phyloP scores from a whole-genome alignment of 2,329 filamentous ascomycete genomes.

The Allantophomopsis cytisporea region DNA sequence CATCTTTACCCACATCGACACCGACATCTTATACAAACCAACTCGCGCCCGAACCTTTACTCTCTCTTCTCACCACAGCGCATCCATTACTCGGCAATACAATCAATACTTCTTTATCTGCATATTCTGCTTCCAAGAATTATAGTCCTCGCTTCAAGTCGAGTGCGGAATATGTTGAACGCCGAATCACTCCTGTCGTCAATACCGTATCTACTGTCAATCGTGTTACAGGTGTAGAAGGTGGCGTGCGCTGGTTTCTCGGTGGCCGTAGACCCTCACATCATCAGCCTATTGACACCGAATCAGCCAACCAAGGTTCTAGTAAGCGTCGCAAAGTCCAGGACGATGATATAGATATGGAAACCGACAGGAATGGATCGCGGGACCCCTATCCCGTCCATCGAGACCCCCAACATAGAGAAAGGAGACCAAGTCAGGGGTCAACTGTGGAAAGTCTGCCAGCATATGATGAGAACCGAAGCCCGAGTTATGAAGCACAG shows the following conservation, averaged over 20 bases:
- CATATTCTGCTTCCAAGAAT: constrained; percentile 79
- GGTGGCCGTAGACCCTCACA: constrained; percentile 28
- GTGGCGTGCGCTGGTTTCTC: constrained; percentile 74
- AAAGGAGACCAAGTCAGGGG: constrained; percentile 13
- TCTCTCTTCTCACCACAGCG: constrained; percentile 76
- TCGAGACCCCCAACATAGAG: constrained; percentile 14
- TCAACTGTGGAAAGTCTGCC: constrained; percentile 60
- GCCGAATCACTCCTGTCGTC: constrained; percentile 73
- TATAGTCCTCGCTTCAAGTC: constrained; percentile 82
- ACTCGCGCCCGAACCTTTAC: constrained; percentile 56
- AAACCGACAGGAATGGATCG: constrained; percentile 17
- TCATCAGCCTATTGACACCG: constrained; percentile 26
- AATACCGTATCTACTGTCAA: constrained; percentile 78
- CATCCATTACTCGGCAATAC: constrained; percentile 78
- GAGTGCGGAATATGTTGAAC: constrained; percentile 83
- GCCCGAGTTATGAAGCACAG: constrained; percentile 56
- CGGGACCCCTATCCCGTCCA: constrained; percentile 14
- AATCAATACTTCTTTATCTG: constrained; percentile 71
- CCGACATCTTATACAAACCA: constrained; percentile 18
- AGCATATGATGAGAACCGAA: constrained; percentile 68
- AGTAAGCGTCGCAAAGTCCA: constrained; percentile 47
- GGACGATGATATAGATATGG: constrained; percentile 23
- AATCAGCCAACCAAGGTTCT: constrained; percentile 27
- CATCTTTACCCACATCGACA: constrained; percentile 16
- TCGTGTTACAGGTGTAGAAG: constrained; percentile 76